A percentile compares a stretch with the other conserved stretches of the same genome.
Conservation (phyloP, 208 protist species). For the Porcisia hertigi region DNA sequence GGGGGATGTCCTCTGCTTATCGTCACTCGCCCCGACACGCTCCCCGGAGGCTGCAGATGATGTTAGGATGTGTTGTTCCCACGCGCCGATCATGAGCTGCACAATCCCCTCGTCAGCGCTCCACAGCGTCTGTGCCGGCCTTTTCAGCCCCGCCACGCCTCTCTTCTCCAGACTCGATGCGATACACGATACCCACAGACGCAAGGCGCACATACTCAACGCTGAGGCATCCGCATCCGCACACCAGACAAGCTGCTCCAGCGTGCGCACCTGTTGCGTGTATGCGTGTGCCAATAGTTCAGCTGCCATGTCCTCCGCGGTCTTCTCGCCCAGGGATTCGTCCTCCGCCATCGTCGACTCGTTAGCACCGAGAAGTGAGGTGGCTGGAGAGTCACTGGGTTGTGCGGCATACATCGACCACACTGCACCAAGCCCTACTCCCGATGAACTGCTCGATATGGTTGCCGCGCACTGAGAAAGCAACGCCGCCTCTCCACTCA, state of each 20-base stretch:
- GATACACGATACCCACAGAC: constrained; percentile 19
- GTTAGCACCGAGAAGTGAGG: not conserved
- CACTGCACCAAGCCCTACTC: not conserved
- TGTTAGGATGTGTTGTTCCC: not conserved
- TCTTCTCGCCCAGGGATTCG: not conserved
- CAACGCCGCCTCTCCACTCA: constrained; percentile 8
- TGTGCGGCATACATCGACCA: not conserved
- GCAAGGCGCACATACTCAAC: constrained; percentile 16
- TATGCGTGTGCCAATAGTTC: constrained; percentile 13
- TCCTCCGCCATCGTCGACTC: not conserved
- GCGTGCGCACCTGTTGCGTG: constrained; percentile 16
- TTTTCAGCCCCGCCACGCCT: not conserved
- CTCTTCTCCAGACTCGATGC: not conserved
- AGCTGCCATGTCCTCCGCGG: constrained; percentile 26
- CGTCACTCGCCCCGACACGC: not conserved
- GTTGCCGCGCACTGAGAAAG: constrained; percentile 2
- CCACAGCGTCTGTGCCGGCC: not conserved
- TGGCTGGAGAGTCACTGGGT: not conserved
- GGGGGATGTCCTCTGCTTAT: not conserved
- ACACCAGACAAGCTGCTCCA: constrained; percentile 15
- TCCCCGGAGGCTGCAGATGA: not conserved
- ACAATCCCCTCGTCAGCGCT: not conserved
- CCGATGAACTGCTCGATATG: not conserved
- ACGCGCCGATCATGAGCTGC: constrained; percentile 1
- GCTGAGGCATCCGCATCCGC: constrained; percentile 11